Evolutionary conservation across 1,284 basidiomycete species (phyloP).

Genomic region (Takashimella tepidaria): DNA sequence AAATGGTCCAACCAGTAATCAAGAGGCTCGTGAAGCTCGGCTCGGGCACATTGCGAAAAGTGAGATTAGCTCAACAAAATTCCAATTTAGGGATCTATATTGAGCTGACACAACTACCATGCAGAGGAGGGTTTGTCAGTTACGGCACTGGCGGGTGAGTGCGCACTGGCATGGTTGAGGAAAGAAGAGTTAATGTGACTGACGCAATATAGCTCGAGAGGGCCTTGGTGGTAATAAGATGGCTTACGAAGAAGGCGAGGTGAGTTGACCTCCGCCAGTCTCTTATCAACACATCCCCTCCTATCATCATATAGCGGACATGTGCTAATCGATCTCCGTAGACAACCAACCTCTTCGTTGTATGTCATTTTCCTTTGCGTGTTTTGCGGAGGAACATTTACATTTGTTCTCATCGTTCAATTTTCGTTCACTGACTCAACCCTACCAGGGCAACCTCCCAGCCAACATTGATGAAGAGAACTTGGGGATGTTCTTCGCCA

Average conservation of each 20-base stretch:
- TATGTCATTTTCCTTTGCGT: constrained; percentile 40
- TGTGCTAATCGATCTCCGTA: constrained; percentile 37
- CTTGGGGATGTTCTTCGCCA: constrained; percentile 79
- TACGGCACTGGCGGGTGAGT: constrained; percentile 72
- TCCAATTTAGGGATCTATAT: not conserved
- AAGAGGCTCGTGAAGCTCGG: constrained; percentile 78
- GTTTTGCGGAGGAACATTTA: too few species aligned
- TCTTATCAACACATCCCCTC: too few species aligned
- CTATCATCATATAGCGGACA: too few species aligned
- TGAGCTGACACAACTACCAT: not conserved
- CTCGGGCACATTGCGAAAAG: constrained; percentile 62
- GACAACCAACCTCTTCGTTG: constrained; percentile 93
- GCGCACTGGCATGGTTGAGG: too few species aligned
- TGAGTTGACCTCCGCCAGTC: too few species aligned
- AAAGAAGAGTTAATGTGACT: not conserved
- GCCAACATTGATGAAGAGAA: constrained; percentile 72
- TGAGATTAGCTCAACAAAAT: constrained; percentile 51
- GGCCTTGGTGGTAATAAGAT: not conserved
- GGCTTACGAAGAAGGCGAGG: constrained; percentile 25
- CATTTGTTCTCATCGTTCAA: constrained; percentile 10
- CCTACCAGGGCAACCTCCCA: constrained; percentile 63
- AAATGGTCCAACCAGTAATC: constrained; percentile 61
- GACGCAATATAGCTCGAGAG: not conserved
- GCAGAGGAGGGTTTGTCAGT: constrained; percentile 59
- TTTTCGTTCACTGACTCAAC: not conserved